Evolutionary conservation across 768 basidiomycete species (phyloP), one percentile per base, ranked within the genome.

Genomic region (Rhodotorula diobovata): DNA sequence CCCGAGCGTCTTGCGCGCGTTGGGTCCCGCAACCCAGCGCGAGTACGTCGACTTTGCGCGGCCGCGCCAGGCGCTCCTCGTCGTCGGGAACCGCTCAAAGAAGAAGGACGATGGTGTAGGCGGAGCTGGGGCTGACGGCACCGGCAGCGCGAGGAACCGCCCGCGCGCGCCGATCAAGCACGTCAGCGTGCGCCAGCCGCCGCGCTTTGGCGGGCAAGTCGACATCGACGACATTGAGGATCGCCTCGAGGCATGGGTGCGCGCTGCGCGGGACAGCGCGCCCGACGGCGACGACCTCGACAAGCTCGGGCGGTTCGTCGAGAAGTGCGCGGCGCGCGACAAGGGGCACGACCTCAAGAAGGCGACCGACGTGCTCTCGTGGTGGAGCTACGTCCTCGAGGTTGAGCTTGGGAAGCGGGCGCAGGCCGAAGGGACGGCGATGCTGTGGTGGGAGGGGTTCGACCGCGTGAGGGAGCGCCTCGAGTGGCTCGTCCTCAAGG

Each of bases 231-330:
- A 93, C 71, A 84, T 97, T 23, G 87, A 91, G 79, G 80, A 80
- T 10, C 83, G 89, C 32, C 84, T 97, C 51, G 87, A 87, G 73
- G 79, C 82, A 46, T 97, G 93, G 93, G 86, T 97, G 15, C 82
- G 85, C 56, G 80, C 83, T 2, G 88, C 89, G 69, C 80, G 80
- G 60, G 83, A 85, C 56, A 83, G 83, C 74, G 84, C 83, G n/a
- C 93, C 93, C 51, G 87, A 87, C 69, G 81, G 82, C 73, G 86
- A 84, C 79, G 93, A 96, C 74, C 83, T 92, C 4, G 86, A 88
- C 34, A 88, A 86, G 74, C 87, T 97, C 65, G 83, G 85, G 28
- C 87, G 85, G 67, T 95, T 86, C 77, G 81, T 95, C 58, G 82
- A 89, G 60, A 85, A 86, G 73, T 87, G 86, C 67, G 85, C 89